These are phyloP conservation scores for Fraxinus pennsylvanica DNA, from an alignment of 257 asterid species.

Conservation along the genomic window DNA sequence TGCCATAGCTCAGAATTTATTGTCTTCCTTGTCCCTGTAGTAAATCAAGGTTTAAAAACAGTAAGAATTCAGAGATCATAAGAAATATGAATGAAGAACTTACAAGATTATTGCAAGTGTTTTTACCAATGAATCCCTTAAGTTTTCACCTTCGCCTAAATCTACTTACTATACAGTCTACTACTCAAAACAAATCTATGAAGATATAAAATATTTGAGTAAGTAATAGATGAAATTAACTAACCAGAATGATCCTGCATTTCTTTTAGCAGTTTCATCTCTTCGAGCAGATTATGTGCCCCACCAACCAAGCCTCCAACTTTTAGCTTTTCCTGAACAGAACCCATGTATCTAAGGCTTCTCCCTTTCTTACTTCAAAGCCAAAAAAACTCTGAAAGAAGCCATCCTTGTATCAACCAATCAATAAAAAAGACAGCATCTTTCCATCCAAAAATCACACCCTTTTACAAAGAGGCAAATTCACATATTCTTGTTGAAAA, in stretches of 20 bases:
- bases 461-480: slow-evolving; percentile 5
- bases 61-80: slow-evolving; percentile 6
- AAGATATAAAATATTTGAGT: background rate
- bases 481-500: slow-evolving; percentile 27
- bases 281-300: slow-evolving; percentile 60
- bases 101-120: background rate
- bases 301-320: slow-evolving; percentile 59
- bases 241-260: slow-evolving; percentile 76
- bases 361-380: slow-evolving; percentile 26
- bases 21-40: slow-evolving; percentile 51
- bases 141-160: background rate
- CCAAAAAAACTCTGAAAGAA: slow-evolving; percentile 28
- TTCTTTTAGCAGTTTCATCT: slow-evolving; percentile 77
- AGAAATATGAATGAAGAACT: background rate
- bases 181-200: background rate
- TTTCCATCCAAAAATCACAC: slow-evolving; percentile 21
- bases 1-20: slow-evolving; percentile 88
- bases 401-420: slow-evolving; percentile 34
- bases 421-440: slow-evolving; percentile 26
- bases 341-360: slow-evolving; percentile 43
- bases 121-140: background rate
- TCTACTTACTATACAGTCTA: background rate
- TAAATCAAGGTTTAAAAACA: slow-evolving; percentile 20
- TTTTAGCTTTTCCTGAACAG: slow-evolving; percentile 58
- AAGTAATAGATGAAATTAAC: slow-evolving; percentile 26